These are phyloP conservation scores for Colletotrichum musae DNA, from an alignment of 2,329 filamentous ascomycete species.

Conservation along the genomic window DNA sequence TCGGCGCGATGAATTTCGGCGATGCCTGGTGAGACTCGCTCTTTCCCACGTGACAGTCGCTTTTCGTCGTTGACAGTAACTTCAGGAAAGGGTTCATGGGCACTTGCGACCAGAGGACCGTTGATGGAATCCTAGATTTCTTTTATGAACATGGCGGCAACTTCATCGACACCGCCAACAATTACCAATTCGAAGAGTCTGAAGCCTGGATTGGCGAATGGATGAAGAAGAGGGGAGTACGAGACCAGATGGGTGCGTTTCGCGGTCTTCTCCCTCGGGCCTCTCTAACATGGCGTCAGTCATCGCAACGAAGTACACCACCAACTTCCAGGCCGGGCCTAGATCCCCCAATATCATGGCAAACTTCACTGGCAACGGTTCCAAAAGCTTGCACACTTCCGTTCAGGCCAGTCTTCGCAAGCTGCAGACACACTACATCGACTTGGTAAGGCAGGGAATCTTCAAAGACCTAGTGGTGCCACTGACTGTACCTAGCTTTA, in stretches of 20 bases:
- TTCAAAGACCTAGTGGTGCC: conserved; percentile 13
- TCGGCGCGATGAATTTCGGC: conserved; percentile 78
- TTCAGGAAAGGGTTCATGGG: conserved; percentile 71
- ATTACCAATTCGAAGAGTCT: conserved; percentile 75
- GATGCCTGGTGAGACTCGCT: conserved; percentile 59
- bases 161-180: conserved; percentile 81
- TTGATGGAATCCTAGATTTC: conserved; percentile 76
- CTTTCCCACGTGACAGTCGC: neutral
- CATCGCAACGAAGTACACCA: conserved; percentile 79
- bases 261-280: neutral
- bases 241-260: conserved; percentile 73
- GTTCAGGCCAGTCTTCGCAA: conserved; percentile 71
- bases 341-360: conserved; percentile 60
- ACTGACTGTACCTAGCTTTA: conserved; percentile 60
- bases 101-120: conserved; percentile 72
- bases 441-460: conserved; percentile 61
- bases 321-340: conserved; percentile 65
- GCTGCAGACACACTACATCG: conserved; percentile 78
- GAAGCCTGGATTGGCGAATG: conserved; percentile 80
- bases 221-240: conserved; percentile 75
- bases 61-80: conserved; percentile 10
- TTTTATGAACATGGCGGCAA: conserved; percentile 77
- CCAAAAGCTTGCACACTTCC: conserved; percentile 72
- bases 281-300: conserved; percentile 56
- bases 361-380: conserved; percentile 71